Percentiles rank a stretch among this genome's conserved stretches.
Evolutionary conservation across 306 rosid species (phyloP).

Genomic region (Cucumis cinereus): DNA sequence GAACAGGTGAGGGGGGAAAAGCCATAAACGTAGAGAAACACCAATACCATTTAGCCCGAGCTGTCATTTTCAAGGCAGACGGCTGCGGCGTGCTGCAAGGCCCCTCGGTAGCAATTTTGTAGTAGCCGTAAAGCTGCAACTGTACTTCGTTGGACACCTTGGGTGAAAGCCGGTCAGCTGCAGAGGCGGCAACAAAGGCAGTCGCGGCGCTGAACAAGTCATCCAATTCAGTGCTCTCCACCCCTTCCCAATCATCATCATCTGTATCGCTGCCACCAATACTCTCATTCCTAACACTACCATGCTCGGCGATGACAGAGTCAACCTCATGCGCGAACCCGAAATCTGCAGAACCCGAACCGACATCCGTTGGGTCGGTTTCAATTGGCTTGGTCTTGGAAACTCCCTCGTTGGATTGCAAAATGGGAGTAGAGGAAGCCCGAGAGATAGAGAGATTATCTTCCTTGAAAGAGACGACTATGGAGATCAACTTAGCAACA

Average conservation of each 20-base stretch:
- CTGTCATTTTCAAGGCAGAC: conserved; percentile 80
- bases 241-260: conserved; percentile 98
- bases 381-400: neutral
- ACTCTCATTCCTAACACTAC: conserved; percentile 65
- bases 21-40: neutral
- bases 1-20: neutral
- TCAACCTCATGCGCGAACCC: conserved; percentile 32
- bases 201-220: conserved; percentile 86
- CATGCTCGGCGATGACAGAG: conserved; percentile 81
- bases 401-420: neutral
- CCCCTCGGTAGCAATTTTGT: conserved; percentile 97
- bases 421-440: neutral
- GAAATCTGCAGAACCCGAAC: conserved; percentile 7
- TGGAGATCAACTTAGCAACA: conserved; percentile 82
- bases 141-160: conserved; percentile 62
- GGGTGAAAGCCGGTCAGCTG: conserved; percentile 80
- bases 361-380: neutral
- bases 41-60: conserved; percentile 89
- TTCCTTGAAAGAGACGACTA: conserved; percentile 75
- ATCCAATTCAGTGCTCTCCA: conserved; percentile 84
- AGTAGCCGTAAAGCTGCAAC: conserved; percentile 76
- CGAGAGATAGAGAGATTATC: conserved; percentile 62
- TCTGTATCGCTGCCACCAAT: conserved; percentile 19
- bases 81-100: conserved; percentile 88
- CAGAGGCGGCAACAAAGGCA: conserved; percentile 78